Percentiles rank a stretch among this genome's conserved stretches.
These are phyloP conservation scores for Helicocarpus griseus DNA, from an alignment of 2,329 filamentous ascomycete species.

Conservation along the genomic window DNA sequence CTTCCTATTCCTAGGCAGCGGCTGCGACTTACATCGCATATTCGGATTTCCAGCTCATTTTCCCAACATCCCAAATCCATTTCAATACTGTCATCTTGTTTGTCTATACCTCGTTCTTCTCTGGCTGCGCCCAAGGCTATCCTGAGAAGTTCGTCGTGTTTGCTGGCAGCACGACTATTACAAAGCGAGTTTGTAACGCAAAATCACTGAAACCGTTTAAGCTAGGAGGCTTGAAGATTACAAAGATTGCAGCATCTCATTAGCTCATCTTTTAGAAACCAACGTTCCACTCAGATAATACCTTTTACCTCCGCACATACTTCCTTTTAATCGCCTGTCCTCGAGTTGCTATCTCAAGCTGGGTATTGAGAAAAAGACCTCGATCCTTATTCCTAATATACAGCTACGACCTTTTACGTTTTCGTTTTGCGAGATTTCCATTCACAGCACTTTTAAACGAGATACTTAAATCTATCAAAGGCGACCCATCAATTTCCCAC, in stretches of 20 bases:
- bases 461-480: not conserved
- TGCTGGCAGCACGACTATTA: not conserved
- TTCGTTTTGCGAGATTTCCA: not conserved
- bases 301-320: not conserved
- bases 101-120: not conserved
- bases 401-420: not conserved
- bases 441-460: not conserved
- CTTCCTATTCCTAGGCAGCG: not conserved
- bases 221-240: not conserved
- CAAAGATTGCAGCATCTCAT: not conserved
- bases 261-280: not conserved
- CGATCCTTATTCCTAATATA: not conserved
- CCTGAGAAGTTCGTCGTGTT: not conserved
- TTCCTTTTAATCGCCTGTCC: not conserved
- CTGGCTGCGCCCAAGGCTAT: not conserved
- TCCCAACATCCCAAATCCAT: not conserved
- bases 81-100: not conserved
- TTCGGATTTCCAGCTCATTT: not conserved
- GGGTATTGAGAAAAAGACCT: not conserved
- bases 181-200: not conserved
- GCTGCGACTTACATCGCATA: not conserved
- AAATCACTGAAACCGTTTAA: not conserved
- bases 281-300: not conserved
- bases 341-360: not conserved
- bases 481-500: not conserved